These are phyloP conservation scores for Yarrowia sp. DNA, from an alignment of 805 yeast genomes.

Conservation along the genomic window DNA sequence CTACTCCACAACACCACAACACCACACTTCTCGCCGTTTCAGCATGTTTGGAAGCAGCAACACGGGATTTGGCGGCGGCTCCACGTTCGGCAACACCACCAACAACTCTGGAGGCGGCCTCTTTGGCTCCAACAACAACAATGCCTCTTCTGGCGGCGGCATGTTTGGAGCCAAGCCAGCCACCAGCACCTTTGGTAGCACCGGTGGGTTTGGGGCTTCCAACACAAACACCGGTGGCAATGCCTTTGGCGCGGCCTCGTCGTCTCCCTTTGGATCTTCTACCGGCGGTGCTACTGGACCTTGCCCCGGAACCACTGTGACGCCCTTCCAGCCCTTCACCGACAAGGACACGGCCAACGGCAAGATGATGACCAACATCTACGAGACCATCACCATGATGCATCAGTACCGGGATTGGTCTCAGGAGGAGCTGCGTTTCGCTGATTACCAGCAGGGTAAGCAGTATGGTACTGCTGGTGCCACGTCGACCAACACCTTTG, in stretches of 20 bases:
- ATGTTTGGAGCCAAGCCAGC: constrained; percentile 32
- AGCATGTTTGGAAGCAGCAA: constrained; percentile 26
- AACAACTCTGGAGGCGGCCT: constrained; percentile 14
- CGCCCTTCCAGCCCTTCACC: constrained; percentile 63
- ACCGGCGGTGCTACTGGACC: constrained; percentile 37
- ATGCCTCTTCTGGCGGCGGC: constrained; percentile 30
- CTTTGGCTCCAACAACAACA: constrained; percentile 29
- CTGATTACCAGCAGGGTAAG: constrained; percentile 78
- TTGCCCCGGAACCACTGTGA: constrained; percentile 66
- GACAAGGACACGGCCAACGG: constrained; percentile 62
- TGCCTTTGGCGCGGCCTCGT: constrained; percentile 29
- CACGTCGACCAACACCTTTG: constrained; percentile 31
- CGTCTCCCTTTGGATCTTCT: constrained; percentile 37
- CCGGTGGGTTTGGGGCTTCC: constrained; percentile 35
- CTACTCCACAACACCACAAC: background rate
- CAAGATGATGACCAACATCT: constrained; percentile 46
- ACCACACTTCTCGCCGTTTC: background rate
- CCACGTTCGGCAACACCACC: constrained; percentile 15
- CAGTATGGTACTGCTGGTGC: constrained; percentile 49
- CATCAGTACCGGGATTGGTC: constrained; percentile 83
- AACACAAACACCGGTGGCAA: constrained; percentile 30
- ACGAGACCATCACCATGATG: constrained; percentile 80
- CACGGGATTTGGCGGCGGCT: constrained; percentile 20
- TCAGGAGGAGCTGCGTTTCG: constrained; percentile 78
- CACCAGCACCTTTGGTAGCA: constrained; percentile 26